These are phyloP conservation scores for Coemansia biformis DNA, from an alignment of 192 early-diverging fungal species.

Conservation along the genomic window DNA sequence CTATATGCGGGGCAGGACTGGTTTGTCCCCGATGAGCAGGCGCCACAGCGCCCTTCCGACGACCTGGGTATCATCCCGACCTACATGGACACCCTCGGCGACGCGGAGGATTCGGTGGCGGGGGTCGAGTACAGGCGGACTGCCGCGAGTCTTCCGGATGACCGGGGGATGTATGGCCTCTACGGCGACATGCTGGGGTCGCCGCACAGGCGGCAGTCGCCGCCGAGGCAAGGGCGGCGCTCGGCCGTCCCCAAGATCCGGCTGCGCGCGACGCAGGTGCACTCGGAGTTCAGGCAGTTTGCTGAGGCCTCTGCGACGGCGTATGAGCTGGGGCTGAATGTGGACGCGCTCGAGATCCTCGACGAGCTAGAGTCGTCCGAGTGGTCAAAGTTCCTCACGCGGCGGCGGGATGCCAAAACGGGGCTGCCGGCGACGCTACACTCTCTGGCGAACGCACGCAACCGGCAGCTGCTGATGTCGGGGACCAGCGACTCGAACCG, in stretches of 20 bases:
- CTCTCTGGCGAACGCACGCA: slow-evolving; percentile 35
- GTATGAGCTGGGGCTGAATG: slow-evolving; percentile 33
- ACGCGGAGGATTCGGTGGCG: slow-evolving; percentile 5
- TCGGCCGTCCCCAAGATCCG: slow-evolving; percentile 43
- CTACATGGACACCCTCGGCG: slow-evolving; percentile 39
- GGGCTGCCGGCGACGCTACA: slow-evolving; percentile 43
- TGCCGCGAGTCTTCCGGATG: slow-evolving; percentile 43
- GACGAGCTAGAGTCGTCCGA: slow-evolving; percentile 48
- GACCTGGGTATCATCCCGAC: slow-evolving; percentile 26
- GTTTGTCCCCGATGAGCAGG: slow-evolving; percentile 23
- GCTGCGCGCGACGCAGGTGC: slow-evolving; percentile 38
- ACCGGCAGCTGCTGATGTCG: slow-evolving; percentile 40
- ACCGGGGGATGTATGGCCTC: slow-evolving; percentile 7
- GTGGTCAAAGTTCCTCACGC: slow-evolving; percentile 51
- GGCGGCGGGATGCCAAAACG: slow-evolving; percentile 38
- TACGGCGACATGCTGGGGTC: slow-evolving; percentile 16
- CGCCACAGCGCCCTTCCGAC: neutral
- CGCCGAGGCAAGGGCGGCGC: slow-evolving; percentile 12
- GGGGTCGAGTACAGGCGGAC: slow-evolving; percentile 4
- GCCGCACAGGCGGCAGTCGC: slow-evolving; percentile 8
- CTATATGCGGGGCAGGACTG: slow-evolving; percentile 47
- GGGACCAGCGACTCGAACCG: slow-evolving; percentile 43
- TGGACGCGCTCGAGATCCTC: slow-evolving; percentile 43
- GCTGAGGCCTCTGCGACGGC: slow-evolving; percentile 30
- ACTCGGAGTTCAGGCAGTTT: slow-evolving; percentile 41